These are phyloP conservation scores for Amphirosellinia nigrospora DNA, from an alignment of 495 filamentous ascomycete species.

Conservation along the genomic window DNA sequence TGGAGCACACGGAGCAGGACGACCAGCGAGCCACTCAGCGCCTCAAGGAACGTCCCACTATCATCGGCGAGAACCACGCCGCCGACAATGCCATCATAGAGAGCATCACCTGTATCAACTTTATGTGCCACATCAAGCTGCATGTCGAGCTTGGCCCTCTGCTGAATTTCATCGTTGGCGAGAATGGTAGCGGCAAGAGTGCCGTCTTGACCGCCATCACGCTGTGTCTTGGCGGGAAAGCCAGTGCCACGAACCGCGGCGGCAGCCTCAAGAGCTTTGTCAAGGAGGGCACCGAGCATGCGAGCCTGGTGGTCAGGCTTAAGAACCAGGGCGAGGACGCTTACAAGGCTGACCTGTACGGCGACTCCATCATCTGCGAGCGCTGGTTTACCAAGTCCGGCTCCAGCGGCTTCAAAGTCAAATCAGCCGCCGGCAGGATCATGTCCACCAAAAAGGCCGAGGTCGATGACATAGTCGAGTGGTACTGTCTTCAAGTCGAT, in stretches of 20 bases:
- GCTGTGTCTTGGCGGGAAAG: slow-evolving; percentile 91
- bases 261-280: slow-evolving; percentile 89
- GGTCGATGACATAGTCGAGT: slow-evolving; percentile 92
- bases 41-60: slow-evolving; percentile 61
- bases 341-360: slow-evolving; percentile 82
- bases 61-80: slow-evolving; percentile 68
- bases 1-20: slow-evolving; percentile 60
- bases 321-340: slow-evolving; percentile 88
- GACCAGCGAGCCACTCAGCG: slow-evolving; percentile 76
- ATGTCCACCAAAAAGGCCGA: slow-evolving; percentile 85
- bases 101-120: slow-evolving; percentile 83
- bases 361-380: slow-evolving; percentile 86
- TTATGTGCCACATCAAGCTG: slow-evolving; percentile 90
- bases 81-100: slow-evolving; percentile 87
- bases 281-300: slow-evolving; percentile 79
- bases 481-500: slow-evolving; percentile 90
- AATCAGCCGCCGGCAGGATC: slow-evolving; percentile 69
- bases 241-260: slow-evolving; percentile 94
- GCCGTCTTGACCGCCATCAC: slow-evolving; percentile 95
- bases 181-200: slow-evolving; percentile 99
- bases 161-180: slow-evolving; percentile 97
- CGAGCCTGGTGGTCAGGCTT: slow-evolving; percentile 69
- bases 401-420: slow-evolving; percentile 84
- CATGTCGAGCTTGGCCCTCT: slow-evolving; percentile 84
- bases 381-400: slow-evolving; percentile 83